Evolutionary conservation across 2,329 filamentous ascomycete genomes (phyloP), one percentile per base, ranked within the genome.

Genomic region (Pseudomassariella vexata): DNA sequence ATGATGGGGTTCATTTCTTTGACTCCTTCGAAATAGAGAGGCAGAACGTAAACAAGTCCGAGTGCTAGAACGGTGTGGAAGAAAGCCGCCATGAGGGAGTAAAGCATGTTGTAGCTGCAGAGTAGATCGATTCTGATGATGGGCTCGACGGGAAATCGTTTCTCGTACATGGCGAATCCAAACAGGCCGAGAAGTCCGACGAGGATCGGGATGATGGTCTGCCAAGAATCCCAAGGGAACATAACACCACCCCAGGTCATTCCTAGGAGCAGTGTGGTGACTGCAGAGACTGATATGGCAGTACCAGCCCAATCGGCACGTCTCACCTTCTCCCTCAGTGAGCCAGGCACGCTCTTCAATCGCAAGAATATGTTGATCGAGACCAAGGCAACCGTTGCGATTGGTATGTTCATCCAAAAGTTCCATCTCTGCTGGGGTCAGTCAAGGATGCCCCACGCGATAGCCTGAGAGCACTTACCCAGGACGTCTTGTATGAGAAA

Each of bases 241-340:
- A 32, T n/a, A 22, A 25, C 22, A 16, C 30, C 30, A 5, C 20
- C 30, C 30, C 30, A 32, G 7, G 28, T 30, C 19, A 30, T 22
- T 7, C 28, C 28, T 11, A 30, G 9, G 3, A 30, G 17, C 12
- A 30, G 19, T 18, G 19, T 30, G 6, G 28, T 30, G n/a, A 30
- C n/a, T 18, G 28, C 28, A 15, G 28, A 11, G n/a, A 22, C 14
- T 2, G 18, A 30, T 7, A 30, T 21, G 10, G 8, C 28, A n/a
- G 19, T 30, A 14, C 28, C 28, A 22, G 15, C 10, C 28, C 28
- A 30, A 20, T 30, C 28, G 5, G 19, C 28, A 9, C 18, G 28
- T 16, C 19, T 21, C 11, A 11, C 17, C n/a, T 30, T 30, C 9
- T 30, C 18, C 11, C 7, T 16, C 14, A 19, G 19, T 4, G 28